Conservation (phyloP, 2,329 filamentous ascomycete genomes). For the Aureobasidium sp. region DNA sequence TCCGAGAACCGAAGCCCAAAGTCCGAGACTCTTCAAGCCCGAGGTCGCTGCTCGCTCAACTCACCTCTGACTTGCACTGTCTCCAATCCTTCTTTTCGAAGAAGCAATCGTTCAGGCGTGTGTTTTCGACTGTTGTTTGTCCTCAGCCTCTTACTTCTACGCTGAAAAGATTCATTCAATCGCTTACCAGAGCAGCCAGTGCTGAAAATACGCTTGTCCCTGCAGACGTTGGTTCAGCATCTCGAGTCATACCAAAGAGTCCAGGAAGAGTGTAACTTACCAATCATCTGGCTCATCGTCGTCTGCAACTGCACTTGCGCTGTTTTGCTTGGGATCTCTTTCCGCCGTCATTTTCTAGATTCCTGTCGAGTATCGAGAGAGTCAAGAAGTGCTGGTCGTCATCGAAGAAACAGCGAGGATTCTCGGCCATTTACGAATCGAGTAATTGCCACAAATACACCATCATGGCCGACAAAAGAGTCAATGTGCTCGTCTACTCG, state of each 20-base stretch:
- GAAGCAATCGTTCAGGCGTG: conserved; percentile 89
- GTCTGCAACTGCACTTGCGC: conserved; percentile 37
- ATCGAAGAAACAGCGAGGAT: conserved; percentile 10
- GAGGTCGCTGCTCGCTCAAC: conserved; percentile 29
- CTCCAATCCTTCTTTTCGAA: conserved; percentile 96
- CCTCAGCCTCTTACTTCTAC: conserved; percentile 56
- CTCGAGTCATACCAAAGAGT: not conserved
- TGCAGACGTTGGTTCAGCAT: conserved; percentile 33
- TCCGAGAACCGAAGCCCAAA: not conserved
- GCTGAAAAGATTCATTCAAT: conserved; percentile 74
- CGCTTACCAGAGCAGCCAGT: conserved; percentile 79
- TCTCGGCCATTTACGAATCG: conserved; percentile 8
- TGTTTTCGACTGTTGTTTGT: conserved; percentile 64
- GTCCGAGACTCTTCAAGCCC: conserved; percentile 2
- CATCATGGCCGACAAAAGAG: conserved; percentile 58
- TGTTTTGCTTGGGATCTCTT: conserved; percentile 22
- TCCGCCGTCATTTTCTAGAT: conserved; percentile 23
- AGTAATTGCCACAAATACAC: conserved; percentile 13
- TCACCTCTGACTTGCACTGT: conserved; percentile 77
- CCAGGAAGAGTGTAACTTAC: conserved; percentile 46
- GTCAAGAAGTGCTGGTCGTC: not conserved
- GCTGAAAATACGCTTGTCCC: conserved; percentile 97
- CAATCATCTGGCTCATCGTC: conserved; percentile 95
- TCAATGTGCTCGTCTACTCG: conserved; percentile 92
- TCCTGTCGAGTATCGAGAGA: conserved; percentile 1